phyloP scores from a whole-genome alignment of 768 basidiomycete species.

The Xerocomellus amylosporus region DNA sequence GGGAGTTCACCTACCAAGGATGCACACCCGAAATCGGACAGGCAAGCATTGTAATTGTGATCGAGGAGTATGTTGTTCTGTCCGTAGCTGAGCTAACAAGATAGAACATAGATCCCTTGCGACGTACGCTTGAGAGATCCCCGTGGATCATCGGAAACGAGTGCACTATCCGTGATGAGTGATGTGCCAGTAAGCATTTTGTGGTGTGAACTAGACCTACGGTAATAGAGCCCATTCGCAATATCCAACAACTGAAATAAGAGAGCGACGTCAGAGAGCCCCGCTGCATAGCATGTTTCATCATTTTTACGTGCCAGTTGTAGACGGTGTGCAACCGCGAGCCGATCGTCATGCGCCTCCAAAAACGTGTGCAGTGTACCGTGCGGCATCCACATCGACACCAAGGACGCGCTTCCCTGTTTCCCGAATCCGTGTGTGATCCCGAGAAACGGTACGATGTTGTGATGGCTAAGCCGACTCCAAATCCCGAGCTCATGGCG shows the following conservation, averaged over 20 bases:
- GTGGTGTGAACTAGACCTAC: not conserved
- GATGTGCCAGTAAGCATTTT: not conserved
- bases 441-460: slow-evolving; percentile 6
- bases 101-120: not conserved
- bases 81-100: not conserved
- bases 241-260: slow-evolving; percentile 1
- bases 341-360: not conserved
- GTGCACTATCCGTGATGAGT: slow-evolving; percentile 1
- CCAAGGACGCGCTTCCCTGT: slow-evolving; percentile 1
- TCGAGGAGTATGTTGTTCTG: slow-evolving; percentile 14
- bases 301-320: slow-evolving; percentile 1
- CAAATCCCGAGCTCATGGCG: slow-evolving; percentile 9
- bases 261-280: not conserved
- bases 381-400: slow-evolving; percentile 9
- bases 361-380: slow-evolving; percentile 5
- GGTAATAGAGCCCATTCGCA: slow-evolving; percentile 6
- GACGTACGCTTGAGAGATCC: slow-evolving; percentile 5
- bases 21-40: slow-evolving; percentile 10
- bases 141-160: slow-evolving; percentile 12
- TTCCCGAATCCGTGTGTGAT: slow-evolving; percentile 3
- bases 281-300: too few relatives aligned
- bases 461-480: slow-evolving; percentile 1
- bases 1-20: slow-evolving; percentile 7
- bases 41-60: slow-evolving; percentile 2
- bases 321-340: not conserved